Evolutionary conservation across 805 yeast species (phyloP), one percentile per base, ranked within the genome.

Genomic region (Spathaspora sp.): DNA sequence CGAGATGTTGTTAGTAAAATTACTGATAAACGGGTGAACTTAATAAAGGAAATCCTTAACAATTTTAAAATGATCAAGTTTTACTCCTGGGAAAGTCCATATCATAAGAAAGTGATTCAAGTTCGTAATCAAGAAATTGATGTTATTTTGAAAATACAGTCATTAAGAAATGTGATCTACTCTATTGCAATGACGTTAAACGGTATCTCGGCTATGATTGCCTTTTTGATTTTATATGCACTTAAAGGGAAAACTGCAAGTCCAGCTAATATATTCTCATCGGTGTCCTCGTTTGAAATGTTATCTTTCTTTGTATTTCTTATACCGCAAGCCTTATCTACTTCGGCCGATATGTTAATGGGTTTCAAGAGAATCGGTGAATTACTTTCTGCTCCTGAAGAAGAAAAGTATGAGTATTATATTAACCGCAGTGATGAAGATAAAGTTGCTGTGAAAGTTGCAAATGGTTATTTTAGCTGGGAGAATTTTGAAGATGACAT

Each of bases 61-160:
- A 82, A 86, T 55, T 79, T 91, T 77, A 87, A 87, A 60, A 78
- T 85, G 66, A 87, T 91, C 64, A 90, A 91, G 69, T 86, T 79
- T 64, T 90, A 89, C 64, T 87, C 94, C 1, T 90, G 96, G 96
- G 97, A 90, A 67, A 72, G 72, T 42, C 89, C 96, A 0, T 91
- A 88, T 62, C 74, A 75, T 46, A 62, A 74, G 5, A 68, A 75
- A 50, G 75, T 91, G 26, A 60, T 79, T n/a, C 74, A 71, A 18
- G 72, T 80, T 19, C 79, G 97, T 62, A 57, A 61, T 0, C 59
- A 68, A 20, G 97, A 90, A 66, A 81, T 86, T 73, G 57, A 60
- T 5, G 69, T 74, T 47, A 77, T 90, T 52, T 75, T 82, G 53
- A 75, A 69, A 51, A 78, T 88, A 71, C 89, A 86, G 57, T 70